A percentile compares a stretch with the other conserved stretches of the same genome.
Evolutionary conservation across 2,329 filamentous ascomycete genomes (phyloP).

Genomic region (Fusarium sublunatum): DNA sequence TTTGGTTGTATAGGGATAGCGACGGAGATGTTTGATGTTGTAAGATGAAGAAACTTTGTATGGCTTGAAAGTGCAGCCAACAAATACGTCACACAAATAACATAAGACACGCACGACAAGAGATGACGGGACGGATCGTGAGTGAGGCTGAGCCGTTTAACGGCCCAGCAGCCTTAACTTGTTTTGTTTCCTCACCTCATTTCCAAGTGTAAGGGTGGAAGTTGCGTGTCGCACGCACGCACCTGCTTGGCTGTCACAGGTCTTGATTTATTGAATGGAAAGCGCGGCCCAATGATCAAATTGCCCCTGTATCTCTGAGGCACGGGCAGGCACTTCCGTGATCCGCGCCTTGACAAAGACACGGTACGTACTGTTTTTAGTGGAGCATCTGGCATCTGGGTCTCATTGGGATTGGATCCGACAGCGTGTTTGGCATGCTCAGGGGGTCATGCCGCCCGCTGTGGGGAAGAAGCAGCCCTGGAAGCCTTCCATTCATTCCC

Average conservation of each 20-base stretch:
- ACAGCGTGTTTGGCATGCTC: slow-evolving; percentile 32
- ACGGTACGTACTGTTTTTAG: slow-evolving; percentile 23
- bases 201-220: slow-evolving; percentile 29
- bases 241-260: slow-evolving; percentile 35
- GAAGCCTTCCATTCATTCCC: slow-evolving; percentile 9
- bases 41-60: slow-evolving; percentile 3
- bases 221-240: slow-evolving; percentile 33
- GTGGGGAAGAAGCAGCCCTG: slow-evolving; percentile 32
- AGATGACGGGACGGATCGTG: slow-evolving; percentile 30
- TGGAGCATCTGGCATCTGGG: slow-evolving; percentile 19
- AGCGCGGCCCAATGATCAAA: slow-evolving; percentile 34
- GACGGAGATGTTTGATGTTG: slow-evolving; percentile 1
- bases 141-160: slow-evolving; percentile 31
- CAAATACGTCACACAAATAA: slow-evolving; percentile 16
- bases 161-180: slow-evolving; percentile 17
- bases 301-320: slow-evolving; percentile 27
- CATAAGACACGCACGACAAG: slow-evolving; percentile 6
- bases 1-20: not conserved
- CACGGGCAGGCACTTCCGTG: slow-evolving; percentile 29
- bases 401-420: slow-evolving; percentile 7
- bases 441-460: slow-evolving; percentile 19
- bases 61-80: slow-evolving; percentile 1
- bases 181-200: slow-evolving; percentile 22
- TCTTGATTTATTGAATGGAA: slow-evolving; percentile 40
- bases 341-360: slow-evolving; percentile 25